Conservation (phyloP, 2,329 filamentous ascomycete species). For the Xylariales sp. region DNA sequence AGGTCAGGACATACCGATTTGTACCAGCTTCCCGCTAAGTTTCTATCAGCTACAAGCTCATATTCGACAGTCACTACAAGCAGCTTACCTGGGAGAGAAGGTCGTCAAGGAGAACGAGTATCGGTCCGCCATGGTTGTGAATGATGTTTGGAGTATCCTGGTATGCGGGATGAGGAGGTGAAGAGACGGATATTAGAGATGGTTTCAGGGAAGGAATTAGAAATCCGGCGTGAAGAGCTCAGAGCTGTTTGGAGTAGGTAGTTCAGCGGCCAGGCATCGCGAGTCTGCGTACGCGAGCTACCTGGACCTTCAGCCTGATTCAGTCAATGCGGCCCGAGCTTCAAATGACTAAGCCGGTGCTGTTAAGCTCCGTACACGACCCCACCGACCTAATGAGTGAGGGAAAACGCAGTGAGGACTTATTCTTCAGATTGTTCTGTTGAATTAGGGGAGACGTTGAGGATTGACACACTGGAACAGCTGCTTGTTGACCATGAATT, state of each 20-base stretch:
- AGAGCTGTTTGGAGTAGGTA: conserved; percentile 4
- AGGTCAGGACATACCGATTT: conserved; percentile 72
- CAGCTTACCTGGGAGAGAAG: conserved; percentile 92
- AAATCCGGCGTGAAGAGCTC: too few relatives aligned
- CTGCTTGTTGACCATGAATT: too few relatives aligned
- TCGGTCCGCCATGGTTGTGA: conserved; percentile 79
- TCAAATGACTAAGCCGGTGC: conserved; percentile 6
- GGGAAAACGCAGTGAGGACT: too few relatives aligned
- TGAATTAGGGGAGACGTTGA: too few relatives aligned
- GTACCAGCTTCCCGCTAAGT: conserved; percentile 90
- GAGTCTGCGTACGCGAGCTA: conserved; percentile 23
- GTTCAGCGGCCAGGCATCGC: conserved; percentile 21
- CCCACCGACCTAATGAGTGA: too few relatives aligned
- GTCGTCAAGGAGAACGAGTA: conserved; percentile 99
- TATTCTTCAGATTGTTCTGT: too few relatives aligned
- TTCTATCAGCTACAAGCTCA: conserved; percentile 23
- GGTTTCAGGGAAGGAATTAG: not conserved
- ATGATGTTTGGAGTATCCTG: conserved; percentile 6
- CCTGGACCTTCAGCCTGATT: conserved; percentile 11
- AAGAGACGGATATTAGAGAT: not conserved
- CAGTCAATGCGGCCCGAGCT: conserved; percentile 5
- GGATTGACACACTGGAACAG: too few relatives aligned
- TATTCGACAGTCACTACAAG: conserved; percentile 15
- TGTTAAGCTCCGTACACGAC: not conserved
- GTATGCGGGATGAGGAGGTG: conserved; percentile 3